Evolutionary conservation across 1,139 yeast species (phyloP).

Genomic region (Dujonia santamariae): DNA sequence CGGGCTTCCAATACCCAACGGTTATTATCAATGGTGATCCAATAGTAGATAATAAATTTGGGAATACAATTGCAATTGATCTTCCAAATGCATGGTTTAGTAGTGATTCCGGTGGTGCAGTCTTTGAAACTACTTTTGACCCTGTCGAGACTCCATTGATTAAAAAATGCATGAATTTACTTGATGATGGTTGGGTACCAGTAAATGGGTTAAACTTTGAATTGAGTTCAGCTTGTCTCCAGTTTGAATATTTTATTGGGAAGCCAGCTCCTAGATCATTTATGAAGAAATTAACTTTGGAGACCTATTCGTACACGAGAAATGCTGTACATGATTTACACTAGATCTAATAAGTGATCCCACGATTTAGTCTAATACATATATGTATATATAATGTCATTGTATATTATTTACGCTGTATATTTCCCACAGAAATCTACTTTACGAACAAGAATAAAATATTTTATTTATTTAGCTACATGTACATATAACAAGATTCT

Average conservation of each 20-base stretch:
- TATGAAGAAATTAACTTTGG: constrained; percentile 9
- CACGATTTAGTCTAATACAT: too few species aligned
- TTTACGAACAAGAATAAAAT: too few species aligned
- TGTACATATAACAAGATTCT: too few species aligned
- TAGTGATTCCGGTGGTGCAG: constrained; percentile 15
- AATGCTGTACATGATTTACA: too few species aligned
- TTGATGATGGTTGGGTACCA: constrained; percentile 13
- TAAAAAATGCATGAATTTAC: constrained; percentile 6
- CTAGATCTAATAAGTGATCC: too few species aligned
- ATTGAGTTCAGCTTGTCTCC: constrained; percentile 12
- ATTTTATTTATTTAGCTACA: too few species aligned
- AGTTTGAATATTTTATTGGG: constrained; percentile 15
- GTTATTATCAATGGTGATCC: constrained; percentile 12
- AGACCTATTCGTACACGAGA: too few species aligned
- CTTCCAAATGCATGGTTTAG: constrained; percentile 12
- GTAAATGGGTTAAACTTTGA: constrained; percentile 15
- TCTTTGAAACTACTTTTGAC: constrained; percentile 13
- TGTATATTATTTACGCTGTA: too few species aligned
- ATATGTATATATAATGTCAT: too few species aligned
- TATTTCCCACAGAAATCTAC: too few species aligned
- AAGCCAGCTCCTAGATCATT: constrained; percentile 15
- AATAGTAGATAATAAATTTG: constrained; percentile 9
- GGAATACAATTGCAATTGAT: constrained; percentile 5
- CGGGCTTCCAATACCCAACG: constrained; percentile 10
- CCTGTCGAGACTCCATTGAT: constrained; percentile 11